These are phyloP conservation scores for Mucor circinelloides DNA, from an alignment of 371 early-diverging fungal species.

Conservation along the genomic window DNA sequence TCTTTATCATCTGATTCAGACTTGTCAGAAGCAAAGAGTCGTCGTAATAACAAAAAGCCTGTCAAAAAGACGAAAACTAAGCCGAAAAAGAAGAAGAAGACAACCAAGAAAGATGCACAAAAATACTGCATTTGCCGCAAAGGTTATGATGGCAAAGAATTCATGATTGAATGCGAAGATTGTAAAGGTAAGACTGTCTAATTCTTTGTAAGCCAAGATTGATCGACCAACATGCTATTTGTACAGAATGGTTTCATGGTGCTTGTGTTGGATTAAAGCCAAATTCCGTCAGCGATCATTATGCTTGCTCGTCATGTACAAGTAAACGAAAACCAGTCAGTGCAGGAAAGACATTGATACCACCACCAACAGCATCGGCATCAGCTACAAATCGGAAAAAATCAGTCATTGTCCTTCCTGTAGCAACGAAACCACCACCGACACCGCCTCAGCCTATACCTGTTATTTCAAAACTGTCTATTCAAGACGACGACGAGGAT, in stretches of 20 bases:
- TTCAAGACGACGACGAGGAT: constrained; percentile 38
- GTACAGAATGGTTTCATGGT: constrained; percentile 79
- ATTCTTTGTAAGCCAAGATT: not conserved
- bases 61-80: constrained; percentile 12
- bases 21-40: not conserved
- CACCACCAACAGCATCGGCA: not conserved
- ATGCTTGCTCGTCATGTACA: constrained; percentile 52
- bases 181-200: constrained; percentile 51
- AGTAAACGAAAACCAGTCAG: constrained; percentile 8
- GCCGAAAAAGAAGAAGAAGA: constrained; percentile 22
- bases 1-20: constrained; percentile 44
- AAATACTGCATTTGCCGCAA: constrained; percentile 59
- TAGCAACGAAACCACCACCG: constrained; percentile 2
- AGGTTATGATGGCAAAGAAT: constrained; percentile 69
- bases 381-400: constrained; percentile 5
- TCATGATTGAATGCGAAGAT: constrained; percentile 80
- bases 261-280: constrained; percentile 65
- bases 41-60: constrained; percentile 1
- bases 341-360: constrained; percentile 10
- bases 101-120: constrained; percentile 22
- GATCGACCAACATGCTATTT: not conserved
- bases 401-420: constrained; percentile 6
- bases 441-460: constrained; percentile 12
- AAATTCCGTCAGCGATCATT: constrained; percentile 52
- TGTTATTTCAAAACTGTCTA: constrained; percentile 4